Conservation (phyloP, 257 asterid genomes). For the Solanum sitiens region DNA sequence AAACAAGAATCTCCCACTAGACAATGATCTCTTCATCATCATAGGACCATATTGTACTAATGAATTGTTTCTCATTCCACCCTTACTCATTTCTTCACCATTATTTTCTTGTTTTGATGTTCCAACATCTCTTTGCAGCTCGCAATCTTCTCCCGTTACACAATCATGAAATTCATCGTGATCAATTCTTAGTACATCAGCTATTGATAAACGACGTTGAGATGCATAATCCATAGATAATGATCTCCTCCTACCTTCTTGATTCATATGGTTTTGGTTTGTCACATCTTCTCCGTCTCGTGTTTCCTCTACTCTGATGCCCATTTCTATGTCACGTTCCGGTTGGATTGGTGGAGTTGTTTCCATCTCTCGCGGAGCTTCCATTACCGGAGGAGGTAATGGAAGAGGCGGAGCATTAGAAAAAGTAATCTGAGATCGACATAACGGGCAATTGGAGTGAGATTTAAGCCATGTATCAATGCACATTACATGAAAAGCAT, state of each 20-base stretch:
- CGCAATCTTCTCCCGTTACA: not conserved
- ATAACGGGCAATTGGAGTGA: constrained; percentile 3
- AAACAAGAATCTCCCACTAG: constrained; percentile 3
- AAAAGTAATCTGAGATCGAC: not conserved
- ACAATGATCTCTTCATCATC: constrained; percentile 1
- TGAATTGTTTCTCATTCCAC: not conserved
- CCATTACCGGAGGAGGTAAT: not conserved
- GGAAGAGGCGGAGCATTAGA: not conserved
- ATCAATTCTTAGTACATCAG: not conserved
- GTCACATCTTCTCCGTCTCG: not conserved
- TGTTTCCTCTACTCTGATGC: not conserved
- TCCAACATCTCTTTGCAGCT: not conserved
- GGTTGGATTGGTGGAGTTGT: not conserved
- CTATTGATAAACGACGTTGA: not conserved
- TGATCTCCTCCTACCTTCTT: not conserved
- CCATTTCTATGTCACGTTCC: not conserved
- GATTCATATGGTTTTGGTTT: not conserved
- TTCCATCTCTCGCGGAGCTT: not conserved
- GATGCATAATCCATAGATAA: not conserved
- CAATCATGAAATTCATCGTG: not conserved
- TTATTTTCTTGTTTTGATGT: not conserved
- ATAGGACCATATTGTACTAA: not conserved
- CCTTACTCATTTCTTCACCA: constrained; percentile 1
- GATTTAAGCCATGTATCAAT: constrained; percentile 11
- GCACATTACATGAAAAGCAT: constrained; percentile 7